phyloP scores from a whole-genome alignment of 441 rosid species.

The Rhodomyrtus psidioides region DNA sequence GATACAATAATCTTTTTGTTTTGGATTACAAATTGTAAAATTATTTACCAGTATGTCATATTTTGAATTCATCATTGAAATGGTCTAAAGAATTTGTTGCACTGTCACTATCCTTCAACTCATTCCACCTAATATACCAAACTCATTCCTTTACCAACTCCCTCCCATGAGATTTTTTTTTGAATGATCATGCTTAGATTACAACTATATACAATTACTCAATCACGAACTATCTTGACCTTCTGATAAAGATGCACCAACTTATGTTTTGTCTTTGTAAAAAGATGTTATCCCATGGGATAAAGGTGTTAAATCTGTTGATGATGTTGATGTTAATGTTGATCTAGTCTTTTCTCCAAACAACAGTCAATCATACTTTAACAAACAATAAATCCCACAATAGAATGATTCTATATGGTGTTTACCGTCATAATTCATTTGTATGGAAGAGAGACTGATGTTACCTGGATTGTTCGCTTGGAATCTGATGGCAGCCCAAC shows the following conservation, averaged over 20 bases:
- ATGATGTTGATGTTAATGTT: too few relatives aligned
- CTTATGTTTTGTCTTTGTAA: background rate
- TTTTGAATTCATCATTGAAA: background rate
- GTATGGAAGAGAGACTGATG: background rate
- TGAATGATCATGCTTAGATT: background rate
- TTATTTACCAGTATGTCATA: background rate
- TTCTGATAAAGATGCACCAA: background rate
- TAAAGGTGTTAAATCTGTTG: too few relatives aligned
- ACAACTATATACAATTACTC: background rate
- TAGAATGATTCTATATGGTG: background rate
- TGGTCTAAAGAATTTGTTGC: background rate
- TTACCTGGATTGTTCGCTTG: conserved; percentile 75
- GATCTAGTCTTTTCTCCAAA: background rate
- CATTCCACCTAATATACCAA: background rate
- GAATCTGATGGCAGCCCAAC: conserved; percentile 87
- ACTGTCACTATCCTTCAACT: background rate
- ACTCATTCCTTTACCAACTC: background rate
- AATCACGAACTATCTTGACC: background rate
- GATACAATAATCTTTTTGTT: background rate
- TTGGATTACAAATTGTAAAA: background rate
- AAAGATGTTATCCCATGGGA: background rate
- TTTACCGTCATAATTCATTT: too few relatives aligned
- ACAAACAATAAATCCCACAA: background rate
- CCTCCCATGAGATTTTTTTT: background rate
- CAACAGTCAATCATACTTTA: background rate